Conservation (phyloP, 345 rosid genomes). For the Moricandia arvensis region DNA sequence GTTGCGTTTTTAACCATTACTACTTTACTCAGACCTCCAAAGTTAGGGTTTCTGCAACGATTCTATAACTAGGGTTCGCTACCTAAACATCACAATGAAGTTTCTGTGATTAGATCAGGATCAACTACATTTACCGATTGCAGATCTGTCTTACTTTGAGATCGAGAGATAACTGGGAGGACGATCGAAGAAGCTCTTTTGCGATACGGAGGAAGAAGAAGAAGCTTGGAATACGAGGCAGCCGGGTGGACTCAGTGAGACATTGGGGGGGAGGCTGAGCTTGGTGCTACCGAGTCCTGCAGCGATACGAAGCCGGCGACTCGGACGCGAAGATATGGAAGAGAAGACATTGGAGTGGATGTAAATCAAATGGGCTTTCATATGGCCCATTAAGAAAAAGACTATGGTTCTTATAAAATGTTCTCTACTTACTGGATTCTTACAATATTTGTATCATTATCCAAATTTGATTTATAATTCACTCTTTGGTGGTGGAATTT, state of each 20-base stretch:
- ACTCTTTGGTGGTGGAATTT: neutral
- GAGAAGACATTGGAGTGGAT: neutral
- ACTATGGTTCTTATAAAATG: neutral
- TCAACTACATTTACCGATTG: neutral
- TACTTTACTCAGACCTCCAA: neutral
- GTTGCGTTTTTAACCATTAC: constrained; percentile 26
- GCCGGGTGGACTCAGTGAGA: constrained; percentile 21
- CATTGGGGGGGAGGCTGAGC: neutral
- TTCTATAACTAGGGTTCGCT: neutral
- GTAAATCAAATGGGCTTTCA: neutral
- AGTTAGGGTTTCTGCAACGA: constrained; percentile 19
- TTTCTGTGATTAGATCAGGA: neutral
- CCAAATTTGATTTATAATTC: neutral
- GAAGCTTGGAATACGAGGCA: neutral
- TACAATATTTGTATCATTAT: neutral
- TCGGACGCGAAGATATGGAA: neutral
- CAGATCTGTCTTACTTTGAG: neutral
- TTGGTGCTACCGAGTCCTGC: neutral
- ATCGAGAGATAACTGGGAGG: neutral
- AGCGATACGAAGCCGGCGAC: neutral
- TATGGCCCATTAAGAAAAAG: neutral
- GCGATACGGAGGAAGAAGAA: neutral
- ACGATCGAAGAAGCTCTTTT: constrained; percentile 15
- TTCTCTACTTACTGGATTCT: no score
- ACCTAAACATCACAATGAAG: constrained; percentile 11